These are phyloP conservation scores for Hypholoma fasciculare DNA, from an alignment of 768 basidiomycete genomes.

Conservation along the genomic window DNA sequence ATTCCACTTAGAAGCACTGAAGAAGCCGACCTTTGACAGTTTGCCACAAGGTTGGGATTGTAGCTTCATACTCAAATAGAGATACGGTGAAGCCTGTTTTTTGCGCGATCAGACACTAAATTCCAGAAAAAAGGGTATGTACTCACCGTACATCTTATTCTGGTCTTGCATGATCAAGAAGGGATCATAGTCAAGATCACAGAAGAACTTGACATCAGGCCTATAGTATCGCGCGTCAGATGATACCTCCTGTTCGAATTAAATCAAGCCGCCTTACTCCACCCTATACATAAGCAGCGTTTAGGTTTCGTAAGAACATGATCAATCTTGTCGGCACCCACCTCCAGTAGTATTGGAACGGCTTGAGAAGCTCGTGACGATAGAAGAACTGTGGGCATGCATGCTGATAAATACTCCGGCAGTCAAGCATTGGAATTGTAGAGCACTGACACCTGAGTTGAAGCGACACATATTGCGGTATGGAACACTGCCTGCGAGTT, in stretches of 20 bases:
- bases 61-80: slow-evolving; percentile 79
- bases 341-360: slow-evolving; percentile 88
- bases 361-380: slow-evolving; percentile 75
- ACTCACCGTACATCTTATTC: slow-evolving; percentile 79
- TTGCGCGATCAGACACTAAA: slow-evolving; percentile 2
- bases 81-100: slow-evolving; percentile 75
- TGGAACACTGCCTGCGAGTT: slow-evolving; percentile 64
- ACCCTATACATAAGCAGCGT: slow-evolving; percentile 30
- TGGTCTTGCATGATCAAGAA: slow-evolving; percentile 87
- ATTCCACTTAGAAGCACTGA: not conserved
- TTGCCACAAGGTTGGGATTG: slow-evolving; percentile 87
- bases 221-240: slow-evolving; percentile 32
- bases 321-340: slow-evolving; percentile 17
- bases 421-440: not conserved
- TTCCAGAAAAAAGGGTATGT: not conserved
- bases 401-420: not conserved
- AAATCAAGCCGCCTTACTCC: slow-evolving; percentile 35
- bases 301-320: not conserved
- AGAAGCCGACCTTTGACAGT: slow-evolving; percentile 61
- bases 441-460: slow-evolving; percentile 81
- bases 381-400: slow-evolving; percentile 70
- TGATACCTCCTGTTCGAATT: not conserved
- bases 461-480: slow-evolving; percentile 98
- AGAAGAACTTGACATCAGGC: slow-evolving; percentile 86
- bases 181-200: slow-evolving; percentile 85